Evolutionary conservation across 805 yeast genomes (phyloP).

Genomic region (Zygoascus ofunaensis): DNA sequence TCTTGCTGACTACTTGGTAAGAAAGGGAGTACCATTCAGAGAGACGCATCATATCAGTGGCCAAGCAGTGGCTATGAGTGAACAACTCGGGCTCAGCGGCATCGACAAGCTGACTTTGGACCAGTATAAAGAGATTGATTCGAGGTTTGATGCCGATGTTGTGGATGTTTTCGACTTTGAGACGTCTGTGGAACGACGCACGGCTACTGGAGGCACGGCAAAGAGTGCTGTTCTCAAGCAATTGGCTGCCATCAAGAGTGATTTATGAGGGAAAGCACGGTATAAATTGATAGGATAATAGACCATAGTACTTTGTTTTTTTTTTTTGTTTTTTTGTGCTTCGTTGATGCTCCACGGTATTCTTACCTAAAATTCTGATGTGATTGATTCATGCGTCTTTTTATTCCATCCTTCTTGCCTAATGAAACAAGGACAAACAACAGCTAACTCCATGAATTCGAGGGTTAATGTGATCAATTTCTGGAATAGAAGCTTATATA

Average conservation of each 20-base stretch:
- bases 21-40: slow-evolving; percentile 98
- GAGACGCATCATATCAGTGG: slow-evolving; percentile 99
- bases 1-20: slow-evolving; percentile 92
- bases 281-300: neutral
- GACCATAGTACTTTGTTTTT: neutral
- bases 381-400: too few relatives aligned
- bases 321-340: neutral
- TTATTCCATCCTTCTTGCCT: too few relatives aligned
- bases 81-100: slow-evolving; percentile 64
- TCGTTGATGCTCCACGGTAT: too few relatives aligned
- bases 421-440: too few relatives aligned
- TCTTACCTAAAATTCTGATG: too few relatives aligned
- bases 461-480: too few relatives aligned
- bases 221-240: slow-evolving; percentile 80
- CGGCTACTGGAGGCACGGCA: slow-evolving; percentile 96
- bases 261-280: too few relatives aligned
- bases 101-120: slow-evolving; percentile 74
- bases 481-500: too few relatives aligned
- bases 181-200: slow-evolving; percentile 89
- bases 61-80: slow-evolving; percentile 89
- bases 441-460: too few relatives aligned
- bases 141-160: slow-evolving; percentile 74
- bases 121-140: slow-evolving; percentile 73
- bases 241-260: slow-evolving; percentile 28
- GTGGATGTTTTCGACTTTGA: slow-evolving; percentile 84